Conservation (phyloP, 2,329 filamentous ascomycete genomes). For the Paecilomyces dactylethromorphus region DNA sequence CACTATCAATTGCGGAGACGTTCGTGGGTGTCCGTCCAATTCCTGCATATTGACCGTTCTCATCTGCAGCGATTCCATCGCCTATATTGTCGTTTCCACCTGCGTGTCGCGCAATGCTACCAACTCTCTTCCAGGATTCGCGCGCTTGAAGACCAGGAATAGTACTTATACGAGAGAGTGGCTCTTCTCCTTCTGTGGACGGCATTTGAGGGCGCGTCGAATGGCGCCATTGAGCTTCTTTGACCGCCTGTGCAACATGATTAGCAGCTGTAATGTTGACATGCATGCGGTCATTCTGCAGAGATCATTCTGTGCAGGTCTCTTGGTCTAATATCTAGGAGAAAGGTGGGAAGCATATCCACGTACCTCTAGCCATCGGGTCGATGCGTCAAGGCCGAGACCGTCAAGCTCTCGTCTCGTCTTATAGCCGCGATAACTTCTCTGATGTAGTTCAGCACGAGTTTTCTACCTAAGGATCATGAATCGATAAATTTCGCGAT, state of each 20-base stretch:
- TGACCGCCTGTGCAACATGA: constrained; percentile 36
- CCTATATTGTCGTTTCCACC: constrained; percentile 56
- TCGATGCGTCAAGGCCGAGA: constrained; percentile 6
- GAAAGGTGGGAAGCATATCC: neutral
- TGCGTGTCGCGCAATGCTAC: constrained; percentile 63
- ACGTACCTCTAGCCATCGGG: constrained; percentile 5
- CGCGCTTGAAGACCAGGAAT: constrained; percentile 43
- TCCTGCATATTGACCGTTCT: constrained; percentile 12
- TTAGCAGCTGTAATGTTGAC: neutral
- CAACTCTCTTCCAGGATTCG: constrained; percentile 69
- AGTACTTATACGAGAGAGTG: constrained; percentile 3
- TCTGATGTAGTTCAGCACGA: constrained; percentile 1
- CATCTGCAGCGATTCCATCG: constrained; percentile 38
- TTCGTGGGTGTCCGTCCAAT: constrained; percentile 7
- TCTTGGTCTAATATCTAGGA: too few species aligned
- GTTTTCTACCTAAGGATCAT: neutral
- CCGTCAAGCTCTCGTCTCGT: constrained; percentile 9
- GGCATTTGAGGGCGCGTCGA: constrained; percentile 38
- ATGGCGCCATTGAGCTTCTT: constrained; percentile 51
- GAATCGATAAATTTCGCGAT: neutral
- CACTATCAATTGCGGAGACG: constrained; percentile 18
- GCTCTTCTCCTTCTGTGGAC: constrained; percentile 3
- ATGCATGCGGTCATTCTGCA: neutral
- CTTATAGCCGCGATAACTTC: constrained; percentile 8
- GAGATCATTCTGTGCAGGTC: neutral